Evolutionary conservation across 1,284 basidiomycete genomes (phyloP).

Genomic region (Ceratobasidium sp.): DNA sequence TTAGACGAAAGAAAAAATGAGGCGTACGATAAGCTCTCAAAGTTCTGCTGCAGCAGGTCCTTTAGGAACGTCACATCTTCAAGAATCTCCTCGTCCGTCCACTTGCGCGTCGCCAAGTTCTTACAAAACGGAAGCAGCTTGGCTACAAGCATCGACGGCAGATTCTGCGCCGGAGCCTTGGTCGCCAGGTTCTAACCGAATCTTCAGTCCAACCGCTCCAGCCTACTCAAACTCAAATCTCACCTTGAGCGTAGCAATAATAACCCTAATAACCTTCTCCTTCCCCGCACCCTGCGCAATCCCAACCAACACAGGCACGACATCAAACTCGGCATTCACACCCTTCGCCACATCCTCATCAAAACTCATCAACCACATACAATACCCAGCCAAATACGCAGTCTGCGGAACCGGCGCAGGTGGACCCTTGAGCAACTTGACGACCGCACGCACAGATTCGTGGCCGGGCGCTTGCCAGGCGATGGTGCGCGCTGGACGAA

Average conservation of each 20-base stretch:
- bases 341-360: slow-evolving; percentile 86
- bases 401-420: slow-evolving; percentile 83
- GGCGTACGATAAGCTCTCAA: slow-evolving; percentile 88
- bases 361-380: slow-evolving; percentile 95
- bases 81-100: slow-evolving; percentile 93
- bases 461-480: slow-evolving; percentile 26
- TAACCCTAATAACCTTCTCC: slow-evolving; percentile 97
- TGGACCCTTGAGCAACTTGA: slow-evolving; percentile 21
- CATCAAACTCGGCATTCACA: slow-evolving; percentile 79
- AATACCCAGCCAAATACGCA: slow-evolving; percentile 93
- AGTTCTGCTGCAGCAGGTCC: slow-evolving; percentile 83
- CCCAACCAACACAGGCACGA: slow-evolving; percentile 88
- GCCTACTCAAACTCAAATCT: slow-evolving; percentile 50
- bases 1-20: neutral
- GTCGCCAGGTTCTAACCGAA: slow-evolving; percentile 81
- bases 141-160: slow-evolving; percentile 92
- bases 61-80: slow-evolving; percentile 91
- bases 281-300: slow-evolving; percentile 93
- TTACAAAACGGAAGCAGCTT: slow-evolving; percentile 88
- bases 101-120: slow-evolving; percentile 87
- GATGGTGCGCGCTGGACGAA: slow-evolving; percentile 47
- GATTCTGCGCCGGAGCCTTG: slow-evolving; percentile 84
- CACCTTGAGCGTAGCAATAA: slow-evolving; percentile 91
- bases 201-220: neutral
- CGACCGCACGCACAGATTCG: slow-evolving; percentile 44